Evolutionary conservation across 1,139 yeast species (phyloP).

Genomic region (Candida labiduridarum): DNA sequence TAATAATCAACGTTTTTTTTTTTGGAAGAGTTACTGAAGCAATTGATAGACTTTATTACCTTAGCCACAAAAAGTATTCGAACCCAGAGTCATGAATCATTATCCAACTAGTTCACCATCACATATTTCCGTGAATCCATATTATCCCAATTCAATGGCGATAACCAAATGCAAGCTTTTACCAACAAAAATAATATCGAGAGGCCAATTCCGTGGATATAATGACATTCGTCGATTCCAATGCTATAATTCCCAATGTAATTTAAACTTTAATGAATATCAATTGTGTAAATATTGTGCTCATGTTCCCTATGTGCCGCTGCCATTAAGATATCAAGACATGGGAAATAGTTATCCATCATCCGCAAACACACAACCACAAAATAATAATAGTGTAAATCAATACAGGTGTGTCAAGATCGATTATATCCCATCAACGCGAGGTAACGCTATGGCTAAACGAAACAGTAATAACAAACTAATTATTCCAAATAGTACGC

Average conservation of each 20-base stretch:
- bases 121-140: constrained; percentile 1
- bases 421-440: constrained; percentile 8
- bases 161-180: constrained; percentile 11
- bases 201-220: constrained; percentile 17
- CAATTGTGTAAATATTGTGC: constrained; percentile 24
- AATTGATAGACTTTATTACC: neutral
- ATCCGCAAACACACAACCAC: neutral
- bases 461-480: constrained; percentile 4
- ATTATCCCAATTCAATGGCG: constrained; percentile 7
- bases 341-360: neutral
- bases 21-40: neutral
- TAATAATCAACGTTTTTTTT: neutral
- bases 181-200: constrained; percentile 13
- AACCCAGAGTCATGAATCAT: constrained; percentile 1
- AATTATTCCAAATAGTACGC: constrained; percentile 1
- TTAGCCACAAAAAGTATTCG: neutral
- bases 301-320: constrained; percentile 25
- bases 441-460: constrained; percentile 10
- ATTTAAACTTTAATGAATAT: constrained; percentile 12
- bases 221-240: constrained; percentile 17
- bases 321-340: constrained; percentile 20
- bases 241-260: constrained; percentile 14
- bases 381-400: neutral
- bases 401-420: constrained; percentile 6
- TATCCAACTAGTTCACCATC: neutral